phyloP scores from a whole-genome alignment of 1,284 basidiomycete genomes.

The Naganishia sp. region DNA sequence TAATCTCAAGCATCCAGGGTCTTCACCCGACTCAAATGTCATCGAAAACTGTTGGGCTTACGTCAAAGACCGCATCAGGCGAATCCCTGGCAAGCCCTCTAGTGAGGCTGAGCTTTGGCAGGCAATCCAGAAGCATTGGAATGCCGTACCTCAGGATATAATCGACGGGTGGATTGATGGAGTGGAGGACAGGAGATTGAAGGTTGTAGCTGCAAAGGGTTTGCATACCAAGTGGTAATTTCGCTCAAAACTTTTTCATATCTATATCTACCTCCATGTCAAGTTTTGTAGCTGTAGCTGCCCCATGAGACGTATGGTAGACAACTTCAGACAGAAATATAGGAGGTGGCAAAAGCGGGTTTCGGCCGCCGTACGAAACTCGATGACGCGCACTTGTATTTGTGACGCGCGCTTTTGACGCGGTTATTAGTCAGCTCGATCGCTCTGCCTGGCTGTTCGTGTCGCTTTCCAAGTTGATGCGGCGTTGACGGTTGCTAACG shows the following conservation, averaged over 20 bases:
- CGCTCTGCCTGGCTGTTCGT: not conserved
- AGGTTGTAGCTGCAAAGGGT: not conserved
- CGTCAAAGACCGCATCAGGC: not conserved
- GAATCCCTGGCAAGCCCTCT: not conserved
- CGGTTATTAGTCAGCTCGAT: slow-evolving; percentile 2
- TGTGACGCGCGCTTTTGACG: not conserved
- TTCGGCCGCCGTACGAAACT: slow-evolving; percentile 23
- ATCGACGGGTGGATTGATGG: slow-evolving; percentile 2
- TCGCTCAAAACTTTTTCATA: not conserved
- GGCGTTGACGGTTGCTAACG: not conserved
- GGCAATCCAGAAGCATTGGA: not conserved
- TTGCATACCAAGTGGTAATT: not conserved
- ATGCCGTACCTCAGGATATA: slow-evolving; percentile 4
- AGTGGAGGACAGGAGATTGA: not conserved
- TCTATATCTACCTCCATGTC: not conserved
- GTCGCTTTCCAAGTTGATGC: not conserved
- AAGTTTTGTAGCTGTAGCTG: not conserved
- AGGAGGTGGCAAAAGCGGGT: slow-evolving; percentile 7
- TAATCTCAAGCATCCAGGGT: slow-evolving; percentile 3
- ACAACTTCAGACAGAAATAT: not conserved
- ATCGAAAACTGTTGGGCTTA: slow-evolving; percentile 3
- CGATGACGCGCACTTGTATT: slow-evolving; percentile 8
- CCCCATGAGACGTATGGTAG: not conserved
- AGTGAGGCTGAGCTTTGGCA: not conserved
- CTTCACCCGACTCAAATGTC: slow-evolving; percentile 5